phyloP scores from a whole-genome alignment of 192 early-diverging fungal genomes.

The Tieghemiomyces parasiticus region DNA sequence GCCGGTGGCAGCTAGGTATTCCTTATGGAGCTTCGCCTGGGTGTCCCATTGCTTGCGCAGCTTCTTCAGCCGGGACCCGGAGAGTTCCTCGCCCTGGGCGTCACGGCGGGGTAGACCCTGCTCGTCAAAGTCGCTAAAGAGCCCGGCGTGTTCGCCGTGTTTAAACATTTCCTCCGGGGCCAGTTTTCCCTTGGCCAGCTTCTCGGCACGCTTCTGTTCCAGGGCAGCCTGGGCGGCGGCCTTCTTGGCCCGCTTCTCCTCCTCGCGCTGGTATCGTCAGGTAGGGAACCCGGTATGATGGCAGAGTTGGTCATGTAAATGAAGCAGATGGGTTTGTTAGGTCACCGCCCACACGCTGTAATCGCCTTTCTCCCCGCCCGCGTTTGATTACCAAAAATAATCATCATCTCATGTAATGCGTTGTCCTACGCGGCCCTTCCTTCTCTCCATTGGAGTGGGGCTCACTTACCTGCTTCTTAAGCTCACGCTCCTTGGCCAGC shows the following conservation, averaged over 20 bases:
- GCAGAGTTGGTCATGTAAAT: too few species aligned
- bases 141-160: constrained; percentile 30
- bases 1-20: constrained; percentile 70
- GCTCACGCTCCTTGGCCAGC: constrained; percentile 45
- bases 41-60: constrained; percentile 69
- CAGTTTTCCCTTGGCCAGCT: constrained; percentile 61
- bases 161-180: constrained; percentile 75
- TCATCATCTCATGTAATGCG: too few species aligned
- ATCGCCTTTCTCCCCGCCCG: too few species aligned
- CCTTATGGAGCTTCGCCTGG: constrained; percentile 80
- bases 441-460: too few species aligned
- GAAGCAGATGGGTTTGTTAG: too few species aligned
- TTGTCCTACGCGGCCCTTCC: too few species aligned
- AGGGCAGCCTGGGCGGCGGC: constrained; percentile 36
- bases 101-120: constrained; percentile 79
- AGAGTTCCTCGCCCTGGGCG: constrained; percentile 61
- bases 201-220: constrained; percentile 48
- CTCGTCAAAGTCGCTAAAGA: constrained; percentile 68
- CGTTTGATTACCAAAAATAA: too few species aligned
- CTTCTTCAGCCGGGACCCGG: constrained; percentile 77
- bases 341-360: too few species aligned
- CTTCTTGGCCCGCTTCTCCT: constrained; percentile 45
- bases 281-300: background rate
- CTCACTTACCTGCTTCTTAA: constrained; percentile 32
- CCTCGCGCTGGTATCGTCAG: constrained; percentile 23